Conservation (phyloP, 2,329 filamentous ascomycete species). For the Apiospora koreana region DNA sequence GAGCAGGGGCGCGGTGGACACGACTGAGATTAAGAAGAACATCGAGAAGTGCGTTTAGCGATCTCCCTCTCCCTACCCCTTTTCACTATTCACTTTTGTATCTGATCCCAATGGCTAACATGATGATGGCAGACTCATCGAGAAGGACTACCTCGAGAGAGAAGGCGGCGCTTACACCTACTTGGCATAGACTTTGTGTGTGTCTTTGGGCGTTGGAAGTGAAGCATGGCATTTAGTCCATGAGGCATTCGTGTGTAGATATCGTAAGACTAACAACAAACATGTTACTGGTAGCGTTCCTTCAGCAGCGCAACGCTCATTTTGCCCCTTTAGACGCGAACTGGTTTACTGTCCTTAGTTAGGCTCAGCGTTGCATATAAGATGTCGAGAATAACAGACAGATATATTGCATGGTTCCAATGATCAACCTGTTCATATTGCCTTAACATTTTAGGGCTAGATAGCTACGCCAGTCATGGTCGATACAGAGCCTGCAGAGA, state of each 20-base stretch:
- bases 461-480: neutral
- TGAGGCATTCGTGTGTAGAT: neutral
- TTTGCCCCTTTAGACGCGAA: neutral
- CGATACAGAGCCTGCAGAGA: no score
- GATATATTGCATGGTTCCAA: neutral
- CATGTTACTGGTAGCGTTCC: neutral
- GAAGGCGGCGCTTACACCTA: slow-evolving; percentile 73
- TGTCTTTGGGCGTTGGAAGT: neutral
- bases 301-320: neutral
- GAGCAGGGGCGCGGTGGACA: slow-evolving; percentile 81
- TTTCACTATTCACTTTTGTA: neutral
- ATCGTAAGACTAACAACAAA: neutral
- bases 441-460: neutral
- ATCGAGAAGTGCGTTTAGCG: slow-evolving; percentile 73
- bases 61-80: neutral
- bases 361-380: neutral
- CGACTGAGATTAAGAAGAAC: slow-evolving; percentile 90
- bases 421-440: neutral
- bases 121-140: slow-evolving; percentile 67
- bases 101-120: slow-evolving; percentile 26
- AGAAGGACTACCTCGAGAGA: slow-evolving; percentile 90
- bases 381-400: neutral
- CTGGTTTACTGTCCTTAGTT: neutral
- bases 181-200: slow-evolving; percentile 51
- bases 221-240: neutral